phyloP scores from a whole-genome alignment of 495 filamentous ascomycete genomes.

The Penicillium soppii region DNA sequence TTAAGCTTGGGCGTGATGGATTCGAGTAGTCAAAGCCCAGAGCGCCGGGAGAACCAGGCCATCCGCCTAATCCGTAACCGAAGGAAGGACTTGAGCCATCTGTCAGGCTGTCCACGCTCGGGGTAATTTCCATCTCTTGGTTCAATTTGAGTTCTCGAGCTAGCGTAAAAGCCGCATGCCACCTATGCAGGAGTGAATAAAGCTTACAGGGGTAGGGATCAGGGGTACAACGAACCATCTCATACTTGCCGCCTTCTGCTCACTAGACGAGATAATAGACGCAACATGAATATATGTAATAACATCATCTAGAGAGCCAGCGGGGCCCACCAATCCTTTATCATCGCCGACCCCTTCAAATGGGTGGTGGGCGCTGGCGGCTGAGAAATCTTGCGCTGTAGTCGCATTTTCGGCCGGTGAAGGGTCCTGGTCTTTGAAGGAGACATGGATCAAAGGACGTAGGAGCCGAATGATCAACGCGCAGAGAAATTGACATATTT shows the following conservation, averaged over 20 bases:
- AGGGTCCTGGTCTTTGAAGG: slow-evolving; percentile 39
- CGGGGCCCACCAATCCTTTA: slow-evolving; percentile 71
- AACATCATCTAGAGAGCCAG: slow-evolving; percentile 69
- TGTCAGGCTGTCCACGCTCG: slow-evolving; percentile 36
- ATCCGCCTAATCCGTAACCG: slow-evolving; percentile 49
- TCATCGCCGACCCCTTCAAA: slow-evolving; percentile 71
- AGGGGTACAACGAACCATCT: slow-evolving; percentile 56
- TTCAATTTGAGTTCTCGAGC: slow-evolving; percentile 93
- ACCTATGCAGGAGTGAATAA: slow-evolving; percentile 49
- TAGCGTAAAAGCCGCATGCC: slow-evolving; percentile 91
- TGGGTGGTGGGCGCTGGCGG: slow-evolving; percentile 37
- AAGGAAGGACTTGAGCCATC: slow-evolving; percentile 39
- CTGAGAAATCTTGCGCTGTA: slow-evolving; percentile 28
- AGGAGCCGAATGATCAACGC: slow-evolving; percentile 84
- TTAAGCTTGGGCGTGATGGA: slow-evolving; percentile 39
- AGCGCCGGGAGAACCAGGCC: slow-evolving; percentile 46
- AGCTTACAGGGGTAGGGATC: slow-evolving; percentile 1
- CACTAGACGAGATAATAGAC: slow-evolving; percentile 88
- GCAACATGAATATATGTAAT: slow-evolving; percentile 50
- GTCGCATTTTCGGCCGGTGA: slow-evolving; percentile 26
- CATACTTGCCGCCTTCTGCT: slow-evolving; percentile 91
- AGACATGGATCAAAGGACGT: slow-evolving; percentile 78
- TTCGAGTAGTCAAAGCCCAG: slow-evolving; percentile 38
- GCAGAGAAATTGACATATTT: slow-evolving; percentile 86
- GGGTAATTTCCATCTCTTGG: slow-evolving; percentile 71